phyloP scores from a whole-genome alignment of 225 moss, liverwort and hornwort genomes.

The Polytrichum commune region DNA sequence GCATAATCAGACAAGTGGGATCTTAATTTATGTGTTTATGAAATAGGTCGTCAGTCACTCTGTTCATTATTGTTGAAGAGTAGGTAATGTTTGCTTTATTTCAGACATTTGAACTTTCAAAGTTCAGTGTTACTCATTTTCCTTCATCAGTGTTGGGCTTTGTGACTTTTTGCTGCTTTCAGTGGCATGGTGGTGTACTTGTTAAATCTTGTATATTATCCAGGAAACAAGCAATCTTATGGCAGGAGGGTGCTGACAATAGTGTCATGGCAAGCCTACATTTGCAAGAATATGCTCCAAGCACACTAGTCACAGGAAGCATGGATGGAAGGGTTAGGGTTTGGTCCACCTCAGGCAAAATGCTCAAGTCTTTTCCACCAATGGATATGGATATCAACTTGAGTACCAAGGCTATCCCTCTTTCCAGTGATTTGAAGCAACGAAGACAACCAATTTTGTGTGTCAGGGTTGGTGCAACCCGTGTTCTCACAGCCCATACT shows the following conservation, averaged over 20 bases:
- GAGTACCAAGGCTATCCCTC: slow-evolving; percentile 1
- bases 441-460: slow-evolving; percentile 34
- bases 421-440: not conserved
- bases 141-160: too few relatives aligned
- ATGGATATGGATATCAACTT: slow-evolving; percentile 1
- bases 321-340: slow-evolving; percentile 47
- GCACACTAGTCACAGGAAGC: slow-evolving; percentile 45
- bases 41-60: not conserved
- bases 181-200: not conserved
- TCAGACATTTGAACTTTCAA: too few relatives aligned
- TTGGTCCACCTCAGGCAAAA: slow-evolving; percentile 31
- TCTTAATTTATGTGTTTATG: not conserved
- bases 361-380: slow-evolving; percentile 26
- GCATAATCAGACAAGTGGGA: not conserved
- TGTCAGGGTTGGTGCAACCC: slow-evolving; percentile 43
- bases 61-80: too few relatives aligned
- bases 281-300: slow-evolving; percentile 45
- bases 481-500: slow-evolving; percentile 46
- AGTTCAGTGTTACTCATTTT: too few relatives aligned
- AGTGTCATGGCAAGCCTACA: slow-evolving; percentile 49
- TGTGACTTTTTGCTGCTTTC: too few relatives aligned
- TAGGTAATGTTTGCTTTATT: not conserved
- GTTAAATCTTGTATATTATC: not conserved
- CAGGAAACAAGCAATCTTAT: slow-evolving; percentile 40
- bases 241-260: slow-evolving; percentile 35